Evolutionary conservation across 192 early-diverging fungal species (phyloP).

Genomic region (Kickxella alabastrina): DNA sequence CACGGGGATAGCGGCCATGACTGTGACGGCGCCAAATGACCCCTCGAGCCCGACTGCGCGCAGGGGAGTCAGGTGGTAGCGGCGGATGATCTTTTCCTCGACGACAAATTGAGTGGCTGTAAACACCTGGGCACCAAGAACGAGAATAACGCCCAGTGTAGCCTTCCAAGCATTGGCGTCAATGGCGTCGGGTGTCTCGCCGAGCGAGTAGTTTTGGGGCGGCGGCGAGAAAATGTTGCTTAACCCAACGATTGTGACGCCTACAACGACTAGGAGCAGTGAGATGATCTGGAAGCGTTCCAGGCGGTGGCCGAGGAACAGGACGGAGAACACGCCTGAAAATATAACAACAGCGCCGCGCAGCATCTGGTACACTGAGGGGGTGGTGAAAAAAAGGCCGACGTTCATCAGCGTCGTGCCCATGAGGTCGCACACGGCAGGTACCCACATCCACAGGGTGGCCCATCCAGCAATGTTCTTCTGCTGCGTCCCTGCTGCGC

Average conservation of each 20-base stretch:
- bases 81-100: slow-evolving; percentile 87
- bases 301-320: slow-evolving; percentile 80
- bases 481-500: slow-evolving; percentile 8
- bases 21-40: slow-evolving; percentile 76
- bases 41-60: slow-evolving; percentile 94
- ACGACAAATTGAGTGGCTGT: slow-evolving; percentile 94
- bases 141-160: slow-evolving; percentile 73
- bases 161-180: slow-evolving; percentile 52
- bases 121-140: slow-evolving; percentile 88
- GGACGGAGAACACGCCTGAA: slow-evolving; percentile 80
- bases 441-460: slow-evolving; percentile 61
- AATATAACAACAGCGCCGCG: slow-evolving; percentile 95
- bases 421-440: slow-evolving; percentile 68
- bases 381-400: slow-evolving; percentile 86
- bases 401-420: slow-evolving; percentile 92
- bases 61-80: slow-evolving; percentile 76
- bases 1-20: slow-evolving; percentile 65
- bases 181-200: slow-evolving; percentile 21
- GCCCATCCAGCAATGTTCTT: slow-evolving; percentile 54
- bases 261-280: slow-evolving; percentile 73
- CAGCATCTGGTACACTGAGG: slow-evolving; percentile 94
- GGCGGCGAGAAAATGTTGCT: slow-evolving; percentile 56
- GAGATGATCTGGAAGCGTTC: slow-evolving; percentile 79
- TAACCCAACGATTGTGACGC: slow-evolving; percentile 87
- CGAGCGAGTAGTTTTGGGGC: slow-evolving; percentile 7